A percentile compares a stretch with the other conserved stretches of the same genome.
Evolutionary conservation across 345 rosid genomes (phyloP).

Genomic region (Raphanus sativus): DNA sequence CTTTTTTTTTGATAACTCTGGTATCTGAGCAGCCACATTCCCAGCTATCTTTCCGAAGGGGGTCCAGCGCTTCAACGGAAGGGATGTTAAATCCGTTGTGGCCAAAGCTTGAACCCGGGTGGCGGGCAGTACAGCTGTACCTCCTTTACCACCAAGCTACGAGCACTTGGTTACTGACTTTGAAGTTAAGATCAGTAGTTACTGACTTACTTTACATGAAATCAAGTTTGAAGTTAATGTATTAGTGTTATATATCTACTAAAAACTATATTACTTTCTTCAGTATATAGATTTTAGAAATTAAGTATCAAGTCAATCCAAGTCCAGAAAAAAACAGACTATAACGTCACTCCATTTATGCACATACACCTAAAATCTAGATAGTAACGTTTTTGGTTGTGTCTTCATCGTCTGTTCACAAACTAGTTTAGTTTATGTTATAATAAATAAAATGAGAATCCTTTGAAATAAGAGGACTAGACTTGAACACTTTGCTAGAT

Average conservation of each 20-base stretch:
- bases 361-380: constrained; percentile 5
- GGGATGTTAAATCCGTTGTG: no score
- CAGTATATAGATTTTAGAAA: not conserved
- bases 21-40: no score
- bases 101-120: no score
- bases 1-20: no score
- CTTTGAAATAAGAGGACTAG: constrained; percentile 48
- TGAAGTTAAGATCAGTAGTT: not conserved
- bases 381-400: not conserved
- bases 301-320: not conserved
- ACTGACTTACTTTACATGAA: not conserved
- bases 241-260: not conserved
- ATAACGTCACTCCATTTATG: not conserved
- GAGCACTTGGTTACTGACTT: no score
- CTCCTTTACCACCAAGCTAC: no score
- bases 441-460: constrained; percentile 30
- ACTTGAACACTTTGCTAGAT: constrained; percentile 39
- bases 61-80: no score
- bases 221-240: not conserved
- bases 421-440: not conserved
- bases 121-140: no score
- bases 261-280: not conserved
- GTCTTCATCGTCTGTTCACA: not conserved
- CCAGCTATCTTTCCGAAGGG: no score
- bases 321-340: not conserved